Evolutionary conservation across 139 green algal species (phyloP).

Genomic region (Protoeuglena noctilucae): DNA sequence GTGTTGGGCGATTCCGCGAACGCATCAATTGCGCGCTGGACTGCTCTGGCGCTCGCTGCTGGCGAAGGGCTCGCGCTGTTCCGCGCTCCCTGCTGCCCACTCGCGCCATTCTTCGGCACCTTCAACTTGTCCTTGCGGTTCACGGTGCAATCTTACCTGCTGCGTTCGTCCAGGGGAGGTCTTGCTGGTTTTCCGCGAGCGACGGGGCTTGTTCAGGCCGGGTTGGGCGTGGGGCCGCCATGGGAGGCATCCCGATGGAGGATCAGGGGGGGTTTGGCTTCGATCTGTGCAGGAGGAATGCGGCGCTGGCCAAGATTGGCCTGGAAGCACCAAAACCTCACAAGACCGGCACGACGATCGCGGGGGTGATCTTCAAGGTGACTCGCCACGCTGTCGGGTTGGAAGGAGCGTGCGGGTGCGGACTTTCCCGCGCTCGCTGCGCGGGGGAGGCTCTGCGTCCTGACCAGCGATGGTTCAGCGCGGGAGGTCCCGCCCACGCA

Average conservation of each 20-base stretch:
- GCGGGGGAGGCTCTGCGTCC: too few relatives aligned
- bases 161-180: too few relatives aligned
- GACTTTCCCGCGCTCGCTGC: constrained; percentile 7
- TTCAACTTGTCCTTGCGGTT: background rate
- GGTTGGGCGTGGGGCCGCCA: background rate
- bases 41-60: too few relatives aligned
- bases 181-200: background rate
- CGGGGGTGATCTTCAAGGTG: constrained; percentile 89
- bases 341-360: constrained; percentile 96
- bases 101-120: background rate
- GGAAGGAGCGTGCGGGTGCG: constrained; percentile 1
- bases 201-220: background rate
- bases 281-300: constrained; percentile 74
- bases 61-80: background rate
- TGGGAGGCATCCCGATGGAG: background rate
- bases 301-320: constrained; percentile 49
- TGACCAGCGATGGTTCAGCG: too few relatives aligned
- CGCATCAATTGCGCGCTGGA: too few relatives aligned
- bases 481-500: too few relatives aligned
- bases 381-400: too few relatives aligned
- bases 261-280: constrained; percentile 72
- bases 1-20: too few relatives aligned
- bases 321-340: constrained; percentile 43
- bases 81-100: background rate
- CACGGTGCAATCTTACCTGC: too few relatives aligned